Conservation (phyloP, 2,329 filamentous ascomycete species). For the Aureobasidium sp. region DNA sequence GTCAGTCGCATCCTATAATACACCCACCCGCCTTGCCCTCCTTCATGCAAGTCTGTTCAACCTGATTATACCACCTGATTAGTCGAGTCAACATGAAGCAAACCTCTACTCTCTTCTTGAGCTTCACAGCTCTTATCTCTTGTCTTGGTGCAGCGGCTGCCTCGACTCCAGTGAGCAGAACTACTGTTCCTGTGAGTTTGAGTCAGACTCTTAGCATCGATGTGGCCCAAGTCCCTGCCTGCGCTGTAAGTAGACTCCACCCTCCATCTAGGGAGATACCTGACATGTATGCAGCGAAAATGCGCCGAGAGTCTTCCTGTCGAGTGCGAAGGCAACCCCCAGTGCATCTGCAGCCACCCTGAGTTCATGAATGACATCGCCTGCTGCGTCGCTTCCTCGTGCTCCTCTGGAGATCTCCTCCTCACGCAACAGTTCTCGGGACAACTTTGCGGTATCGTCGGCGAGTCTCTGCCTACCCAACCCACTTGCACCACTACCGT, state of each 20-base stretch:
- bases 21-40: background rate
- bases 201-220: background rate
- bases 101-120: background rate
- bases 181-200: constrained; percentile 6
- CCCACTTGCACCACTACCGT: background rate
- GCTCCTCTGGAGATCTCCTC: background rate
- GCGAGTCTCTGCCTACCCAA: background rate
- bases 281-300: background rate
- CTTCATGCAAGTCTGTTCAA: background rate
- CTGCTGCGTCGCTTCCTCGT: constrained; percentile 2
- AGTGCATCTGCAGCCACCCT: background rate
- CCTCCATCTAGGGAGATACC: background rate
- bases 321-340: background rate
- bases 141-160: background rate
- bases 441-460: constrained; percentile 1
- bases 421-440: constrained; percentile 3
- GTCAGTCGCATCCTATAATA: background rate
- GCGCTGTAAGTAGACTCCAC: background rate
- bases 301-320: background rate
- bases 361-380: constrained; percentile 6
- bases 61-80: background rate
- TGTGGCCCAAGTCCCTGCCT: background rate
- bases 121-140: background rate
- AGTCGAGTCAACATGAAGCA: background rate
- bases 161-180: background rate